These are phyloP conservation scores for Xylariaceae sp. DNA, from an alignment of 2,329 filamentous ascomycete species.

Conservation along the genomic window DNA sequence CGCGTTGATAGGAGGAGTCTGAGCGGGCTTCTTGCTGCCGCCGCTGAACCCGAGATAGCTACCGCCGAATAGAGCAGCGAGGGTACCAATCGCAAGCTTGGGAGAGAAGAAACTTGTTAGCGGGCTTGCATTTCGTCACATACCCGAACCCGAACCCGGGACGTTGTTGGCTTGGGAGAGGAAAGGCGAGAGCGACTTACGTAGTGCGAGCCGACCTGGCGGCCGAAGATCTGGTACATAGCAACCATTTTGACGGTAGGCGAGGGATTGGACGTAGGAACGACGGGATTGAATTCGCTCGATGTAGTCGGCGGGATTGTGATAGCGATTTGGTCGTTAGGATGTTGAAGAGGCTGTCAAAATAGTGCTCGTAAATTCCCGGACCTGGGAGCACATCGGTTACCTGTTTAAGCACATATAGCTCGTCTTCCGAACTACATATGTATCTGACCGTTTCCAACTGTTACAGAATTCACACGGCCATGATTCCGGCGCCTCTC, in stretches of 20 bases:
- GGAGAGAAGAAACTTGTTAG: constrained; percentile 21
- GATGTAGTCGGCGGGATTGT: constrained; percentile 21
- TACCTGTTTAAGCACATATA: not conserved
- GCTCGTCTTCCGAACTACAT: too few relatives aligned
- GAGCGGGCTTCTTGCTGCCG: constrained; percentile 39
- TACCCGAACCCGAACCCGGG: not conserved
- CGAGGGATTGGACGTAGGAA: constrained; percentile 23
- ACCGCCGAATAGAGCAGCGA: constrained; percentile 47
- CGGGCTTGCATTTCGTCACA: not conserved
- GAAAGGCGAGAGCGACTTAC: constrained; percentile 37
- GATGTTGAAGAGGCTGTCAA: constrained; percentile 23
- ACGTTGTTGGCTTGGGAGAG: not conserved
- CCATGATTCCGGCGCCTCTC: too few relatives aligned
- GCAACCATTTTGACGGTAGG: constrained; percentile 41
- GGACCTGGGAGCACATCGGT: not conserved
- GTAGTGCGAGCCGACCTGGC: constrained; percentile 56
- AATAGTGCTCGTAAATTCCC: constrained; percentile 27
- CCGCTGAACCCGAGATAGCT: constrained; percentile 41
- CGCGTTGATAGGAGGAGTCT: constrained; percentile 56
- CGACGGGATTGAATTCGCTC: constrained; percentile 17
- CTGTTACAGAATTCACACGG: too few relatives aligned
- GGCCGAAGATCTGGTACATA: constrained; percentile 52
- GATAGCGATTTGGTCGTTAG: constrained; percentile 16
- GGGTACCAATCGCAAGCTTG: constrained; percentile 53
- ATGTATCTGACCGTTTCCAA: too few relatives aligned